Conservation (phyloP, 371 early-diverging fungal genomes). For the Syncephalastrum racemosum region DNA sequence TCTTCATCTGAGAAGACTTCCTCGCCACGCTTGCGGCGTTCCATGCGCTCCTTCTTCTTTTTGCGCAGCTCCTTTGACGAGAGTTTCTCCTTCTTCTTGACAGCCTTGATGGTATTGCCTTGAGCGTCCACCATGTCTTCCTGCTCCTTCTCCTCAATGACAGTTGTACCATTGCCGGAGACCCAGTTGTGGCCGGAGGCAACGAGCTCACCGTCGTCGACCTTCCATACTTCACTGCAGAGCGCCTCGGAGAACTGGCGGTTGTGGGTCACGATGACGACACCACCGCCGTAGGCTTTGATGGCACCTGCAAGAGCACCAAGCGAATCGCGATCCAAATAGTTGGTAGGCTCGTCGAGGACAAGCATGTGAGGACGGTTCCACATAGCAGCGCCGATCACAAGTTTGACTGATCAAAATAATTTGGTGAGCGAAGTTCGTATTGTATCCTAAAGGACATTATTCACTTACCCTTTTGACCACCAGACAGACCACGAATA, state of each 20-base stretch:
- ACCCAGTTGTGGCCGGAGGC: conserved; percentile 58
- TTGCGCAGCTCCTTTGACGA: conserved; percentile 51
- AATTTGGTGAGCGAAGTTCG: too few relatives aligned
- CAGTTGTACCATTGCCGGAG: conserved; percentile 44
- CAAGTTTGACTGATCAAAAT: conserved; percentile 65
- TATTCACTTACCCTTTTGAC: conserved; percentile 63
- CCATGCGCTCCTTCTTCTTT: conserved; percentile 62
- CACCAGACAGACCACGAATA: conserved; percentile 87
- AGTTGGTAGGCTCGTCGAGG: conserved; percentile 90
- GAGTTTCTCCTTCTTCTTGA: conserved; percentile 51
- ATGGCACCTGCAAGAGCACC: conserved; percentile 71
- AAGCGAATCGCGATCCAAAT: conserved; percentile 77
- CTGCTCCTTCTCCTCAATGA: conserved; percentile 31
- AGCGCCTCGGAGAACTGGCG: conserved; percentile 70
- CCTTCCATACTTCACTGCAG: conserved; percentile 74
- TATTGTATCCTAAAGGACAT: too few relatives aligned
- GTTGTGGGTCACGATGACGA: conserved; percentile 79
- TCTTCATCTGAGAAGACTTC: conserved; percentile 54
- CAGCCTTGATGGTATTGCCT: conserved; percentile 52
- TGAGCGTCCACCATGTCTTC: conserved; percentile 52
- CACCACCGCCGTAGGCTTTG: conserved; percentile 71
- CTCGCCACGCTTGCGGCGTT: conserved; percentile 59
- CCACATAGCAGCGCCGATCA: conserved; percentile 85
- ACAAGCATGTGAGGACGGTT: conserved; percentile 86
- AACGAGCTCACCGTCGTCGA: conserved; percentile 66